Evolutionary conservation across 2,329 filamentous ascomycete genomes (phyloP).

Genomic region (Thielaviopsis musarum): DNA sequence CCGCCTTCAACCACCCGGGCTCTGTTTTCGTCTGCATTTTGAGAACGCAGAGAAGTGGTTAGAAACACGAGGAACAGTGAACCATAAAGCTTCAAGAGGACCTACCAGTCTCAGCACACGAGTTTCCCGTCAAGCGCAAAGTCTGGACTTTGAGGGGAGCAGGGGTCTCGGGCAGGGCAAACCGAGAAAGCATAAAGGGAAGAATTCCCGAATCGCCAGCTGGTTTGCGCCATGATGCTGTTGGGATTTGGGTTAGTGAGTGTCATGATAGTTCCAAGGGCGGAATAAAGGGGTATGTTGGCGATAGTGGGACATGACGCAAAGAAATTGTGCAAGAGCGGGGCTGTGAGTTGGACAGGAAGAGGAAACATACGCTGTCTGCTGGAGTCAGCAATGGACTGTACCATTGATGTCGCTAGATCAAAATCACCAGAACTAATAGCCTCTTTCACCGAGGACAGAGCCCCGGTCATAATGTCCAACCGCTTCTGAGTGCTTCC

Average conservation of each 20-base stretch:
- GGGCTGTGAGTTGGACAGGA: neutral
- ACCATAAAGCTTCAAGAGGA: neutral
- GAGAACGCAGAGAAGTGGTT: neutral
- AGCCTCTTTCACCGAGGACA: neutral
- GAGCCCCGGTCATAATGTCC: neutral
- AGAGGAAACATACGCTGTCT: conserved; percentile 8
- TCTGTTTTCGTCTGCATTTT: conserved; percentile 38
- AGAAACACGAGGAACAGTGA: neutral
- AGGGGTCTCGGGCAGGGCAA: neutral
- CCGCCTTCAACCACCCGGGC: conserved; percentile 34
- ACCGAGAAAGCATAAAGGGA: neutral
- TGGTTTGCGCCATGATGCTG: conserved; percentile 10
- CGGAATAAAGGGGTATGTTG: neutral
- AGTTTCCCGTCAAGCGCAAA: conserved; percentile 11
- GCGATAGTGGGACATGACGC: neutral
- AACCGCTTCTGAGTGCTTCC: conserved; percentile 4
- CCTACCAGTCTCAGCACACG: conserved; percentile 9
- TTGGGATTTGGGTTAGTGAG: neutral
- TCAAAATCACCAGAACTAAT: neutral
- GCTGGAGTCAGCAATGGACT: conserved; percentile 7
- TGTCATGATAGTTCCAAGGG: neutral
- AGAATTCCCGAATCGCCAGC: conserved; percentile 6
- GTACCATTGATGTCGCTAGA: conserved; percentile 1
- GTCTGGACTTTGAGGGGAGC: conserved; percentile 3
- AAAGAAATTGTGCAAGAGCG: neutral